Conservation (phyloP, 352 stramenopile genomes). For the Globisporangium perplexum region DNA sequence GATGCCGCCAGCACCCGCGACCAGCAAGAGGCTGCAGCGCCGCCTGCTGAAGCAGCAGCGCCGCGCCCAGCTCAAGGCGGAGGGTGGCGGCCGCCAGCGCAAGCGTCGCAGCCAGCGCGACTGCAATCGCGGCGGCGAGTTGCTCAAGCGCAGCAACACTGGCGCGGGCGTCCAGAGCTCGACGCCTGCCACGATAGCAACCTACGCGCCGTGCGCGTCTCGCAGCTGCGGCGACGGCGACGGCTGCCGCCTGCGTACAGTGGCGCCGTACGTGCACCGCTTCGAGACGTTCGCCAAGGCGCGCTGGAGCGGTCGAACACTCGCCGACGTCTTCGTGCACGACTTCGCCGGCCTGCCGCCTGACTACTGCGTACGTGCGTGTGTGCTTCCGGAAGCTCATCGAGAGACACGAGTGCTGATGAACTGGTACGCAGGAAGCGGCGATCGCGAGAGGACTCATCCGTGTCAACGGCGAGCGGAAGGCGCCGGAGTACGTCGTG, state of each 20-base stretch:
- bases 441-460: conserved; percentile 86
- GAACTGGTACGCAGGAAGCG: conserved; percentile 22
- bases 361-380: conserved; percentile 32
- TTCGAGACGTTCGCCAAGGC: conserved; percentile 90
- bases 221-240: conserved; percentile 14
- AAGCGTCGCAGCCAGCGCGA: conserved; percentile 41
- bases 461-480: conserved; percentile 69
- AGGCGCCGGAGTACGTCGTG: conserved; percentile 54
- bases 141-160: conserved; percentile 1
- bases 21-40: conserved; percentile 45
- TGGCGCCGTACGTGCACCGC: conserved; percentile 89
- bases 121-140: conserved; percentile 7
- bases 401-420: not conserved
- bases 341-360: conserved; percentile 48
- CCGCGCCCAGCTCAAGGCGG: conserved; percentile 31
- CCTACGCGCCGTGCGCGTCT: conserved; percentile 22
- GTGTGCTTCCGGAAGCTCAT: not conserved
- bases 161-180: not conserved
- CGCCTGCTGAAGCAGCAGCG: conserved; percentile 35
- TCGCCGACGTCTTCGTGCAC: conserved; percentile 80
- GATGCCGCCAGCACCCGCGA: not conserved
- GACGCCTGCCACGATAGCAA: not conserved
- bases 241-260: conserved; percentile 26
- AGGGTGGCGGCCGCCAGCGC: conserved; percentile 16
- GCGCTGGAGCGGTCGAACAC: conserved; percentile 78